Evolutionary conservation across 192 early-diverging fungal genomes (phyloP).

Genomic region (Dissophora ornata): DNA sequence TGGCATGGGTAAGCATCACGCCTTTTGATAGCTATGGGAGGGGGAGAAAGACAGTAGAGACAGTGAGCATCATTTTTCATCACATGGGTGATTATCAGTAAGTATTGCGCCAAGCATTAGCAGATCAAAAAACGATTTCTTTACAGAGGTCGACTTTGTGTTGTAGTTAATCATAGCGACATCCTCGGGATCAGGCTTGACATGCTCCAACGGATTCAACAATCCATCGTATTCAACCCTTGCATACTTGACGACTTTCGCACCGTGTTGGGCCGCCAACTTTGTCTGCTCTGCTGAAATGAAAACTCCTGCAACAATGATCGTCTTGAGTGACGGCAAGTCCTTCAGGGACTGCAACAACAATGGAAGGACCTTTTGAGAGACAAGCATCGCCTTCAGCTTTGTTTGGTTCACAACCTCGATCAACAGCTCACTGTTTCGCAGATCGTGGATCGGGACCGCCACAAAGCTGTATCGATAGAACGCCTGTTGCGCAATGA

Average conservation of each 20-base stretch:
- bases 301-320: conserved; percentile 32
- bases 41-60: neutral
- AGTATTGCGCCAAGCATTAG: no score
- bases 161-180: conserved; percentile 53
- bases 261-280: conserved; percentile 23
- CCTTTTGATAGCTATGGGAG: conserved; percentile 72
- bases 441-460: conserved; percentile 48
- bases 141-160: conserved; percentile 43
- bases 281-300: conserved; percentile 26
- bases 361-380: conserved; percentile 28
- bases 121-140: no score
- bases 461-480: conserved; percentile 53
- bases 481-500: conserved; percentile 45
- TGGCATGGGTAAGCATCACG: conserved; percentile 84
- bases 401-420: conserved; percentile 49
- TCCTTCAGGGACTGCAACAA: conserved; percentile 33
- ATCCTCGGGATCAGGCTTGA: conserved; percentile 38
- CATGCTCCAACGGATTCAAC: conserved; percentile 5
- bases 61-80: no score
- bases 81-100: no score
- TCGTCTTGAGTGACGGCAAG: conserved; percentile 30
- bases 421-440: conserved; percentile 31
- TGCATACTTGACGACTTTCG: conserved; percentile 24
- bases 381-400: conserved; percentile 47
- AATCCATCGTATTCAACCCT: conserved; percentile 31